These are phyloP conservation scores for Stagonosporopsis tanaceti DNA, from an alignment of 2,329 filamentous ascomycete genomes.

Conservation along the genomic window DNA sequence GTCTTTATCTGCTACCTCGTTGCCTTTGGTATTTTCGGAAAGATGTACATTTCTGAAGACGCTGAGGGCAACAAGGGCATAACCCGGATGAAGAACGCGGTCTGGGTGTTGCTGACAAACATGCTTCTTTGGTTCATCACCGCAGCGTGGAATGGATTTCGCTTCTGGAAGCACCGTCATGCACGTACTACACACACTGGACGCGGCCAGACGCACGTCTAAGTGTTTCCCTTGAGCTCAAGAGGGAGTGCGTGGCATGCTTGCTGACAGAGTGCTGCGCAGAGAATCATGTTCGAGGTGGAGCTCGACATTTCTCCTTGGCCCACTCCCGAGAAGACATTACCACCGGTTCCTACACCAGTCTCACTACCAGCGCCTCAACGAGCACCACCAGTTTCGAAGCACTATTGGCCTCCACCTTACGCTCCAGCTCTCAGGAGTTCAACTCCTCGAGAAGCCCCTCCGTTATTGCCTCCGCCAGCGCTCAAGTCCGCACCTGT, in stretches of 20 bases:
- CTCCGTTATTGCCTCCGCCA: not conserved
- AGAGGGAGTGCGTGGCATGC: constrained; percentile 8
- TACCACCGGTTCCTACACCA: not conserved
- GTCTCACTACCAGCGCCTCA: not conserved
- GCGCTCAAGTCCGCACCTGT: not conserved
- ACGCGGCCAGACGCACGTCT: constrained; percentile 32
- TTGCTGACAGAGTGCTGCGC: constrained; percentile 4
- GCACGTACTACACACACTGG: constrained; percentile 38
- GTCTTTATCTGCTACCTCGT: constrained; percentile 80
- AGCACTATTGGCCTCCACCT: constrained; percentile 15
- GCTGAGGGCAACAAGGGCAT: constrained; percentile 70
- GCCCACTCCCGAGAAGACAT: constrained; percentile 1
- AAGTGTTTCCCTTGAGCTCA: constrained; percentile 14
- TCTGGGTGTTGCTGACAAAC: constrained; percentile 81
- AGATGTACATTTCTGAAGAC: constrained; percentile 77
- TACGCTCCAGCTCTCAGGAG: not conserved
- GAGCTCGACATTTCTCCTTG: constrained; percentile 13
- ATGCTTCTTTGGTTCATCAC: constrained; percentile 79
- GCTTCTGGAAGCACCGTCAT: constrained; percentile 61
- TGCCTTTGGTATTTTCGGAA: constrained; percentile 84
- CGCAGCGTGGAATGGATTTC: constrained; percentile 61
- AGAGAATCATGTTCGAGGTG: constrained; percentile 17
- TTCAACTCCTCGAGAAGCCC: not conserved
- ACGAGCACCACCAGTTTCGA: constrained; percentile 6
- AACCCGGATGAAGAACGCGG: constrained; percentile 82